Percentiles rank a stretch among this genome's conserved stretches.
phyloP scores from a whole-genome alignment of 2,329 filamentous ascomycete genomes.

The Sclerotinia subarctica region DNA sequence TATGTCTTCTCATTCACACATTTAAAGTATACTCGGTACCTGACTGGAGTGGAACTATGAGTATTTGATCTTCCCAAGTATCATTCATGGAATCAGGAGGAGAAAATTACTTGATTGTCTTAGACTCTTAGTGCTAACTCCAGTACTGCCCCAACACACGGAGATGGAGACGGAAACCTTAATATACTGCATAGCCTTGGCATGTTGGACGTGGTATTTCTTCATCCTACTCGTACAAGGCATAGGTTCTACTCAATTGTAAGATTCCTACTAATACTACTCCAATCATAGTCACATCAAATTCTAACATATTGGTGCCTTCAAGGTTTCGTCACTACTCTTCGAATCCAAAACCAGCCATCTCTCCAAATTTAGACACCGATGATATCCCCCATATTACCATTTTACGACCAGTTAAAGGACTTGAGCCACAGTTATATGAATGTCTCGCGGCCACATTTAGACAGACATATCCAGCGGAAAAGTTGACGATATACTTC shows the following conservation, averaged over 20 bases:
- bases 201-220: conserved; percentile 52
- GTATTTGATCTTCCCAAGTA: too few species aligned
- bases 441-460: conserved; percentile 89
- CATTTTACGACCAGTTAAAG: conserved; percentile 89
- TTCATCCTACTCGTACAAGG: conserved; percentile 52
- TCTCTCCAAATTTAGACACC: conserved; percentile 50
- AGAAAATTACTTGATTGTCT: not conserved
- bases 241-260: conserved; percentile 58
- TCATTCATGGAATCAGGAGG: not conserved
- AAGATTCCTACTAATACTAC: conserved; percentile 12
- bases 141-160: not conserved
- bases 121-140: not conserved
- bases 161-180: conserved; percentile 27
- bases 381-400: conserved; percentile 75
- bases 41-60: not conserved
- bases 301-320: conserved; percentile 3
- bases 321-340: conserved; percentile 54
- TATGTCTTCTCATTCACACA: not conserved
- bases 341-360: conserved; percentile 46
- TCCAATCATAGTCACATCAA: not conserved
- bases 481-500: conserved; percentile 75
- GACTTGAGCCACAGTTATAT: conserved; percentile 83
- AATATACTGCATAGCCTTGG: conserved; percentile 42
- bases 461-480: conserved; percentile 71
- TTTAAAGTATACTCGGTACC: not conserved